Evolutionary conservation across 106 monocot genomes (phyloP), one percentile per base, ranked within the genome.

Genomic region (Phalaenopsis aphrodite): DNA sequence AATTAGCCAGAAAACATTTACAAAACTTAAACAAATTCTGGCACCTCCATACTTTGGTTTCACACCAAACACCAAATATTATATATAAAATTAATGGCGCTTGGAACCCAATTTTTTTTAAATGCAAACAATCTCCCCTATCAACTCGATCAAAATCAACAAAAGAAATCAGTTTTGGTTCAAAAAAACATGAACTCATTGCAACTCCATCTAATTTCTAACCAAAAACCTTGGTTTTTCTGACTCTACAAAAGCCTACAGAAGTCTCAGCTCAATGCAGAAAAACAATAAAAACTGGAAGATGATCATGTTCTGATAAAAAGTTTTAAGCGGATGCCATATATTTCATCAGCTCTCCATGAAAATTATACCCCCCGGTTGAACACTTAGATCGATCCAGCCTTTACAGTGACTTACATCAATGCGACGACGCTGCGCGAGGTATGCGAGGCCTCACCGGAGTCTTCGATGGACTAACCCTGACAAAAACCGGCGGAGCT

Each of bases 381-480:
- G 23, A 49, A 42, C 74, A 71, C 7, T n/a, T 76, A 49, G 21
- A 48, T 49, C 6, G 42, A 17, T 76, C 76, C 24, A 76, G 30
- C 10, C 30, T 46, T 23, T 43, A 75, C 10, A 18, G 16, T 55
- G 77, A 79, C 56, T 37, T 6, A 15, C 68, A 19, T 87, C 64
- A 89, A 49, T 82, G 72, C 5, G 77, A 56, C 11, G 75, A 56
- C 11, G 75, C 49, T 3, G 75, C 43, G 6, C 83, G 81, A 49
- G 84, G 72, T 4, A 79, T 16, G 37, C 88, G 86, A 30, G 91
- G 85, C 81, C 86, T 80, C 72, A 91, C 88, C 0, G 91, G 91
- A 41, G 91, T 91, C 83, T 91, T 91, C 36, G 91, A 91, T 76
- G 91, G 91, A 66, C 91, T 91, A 75, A 91, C 91, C 85, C 91